Base-by-base conservation (phyloP, 164 flowering plant genomes). In the Malania oleifera region DNA sequence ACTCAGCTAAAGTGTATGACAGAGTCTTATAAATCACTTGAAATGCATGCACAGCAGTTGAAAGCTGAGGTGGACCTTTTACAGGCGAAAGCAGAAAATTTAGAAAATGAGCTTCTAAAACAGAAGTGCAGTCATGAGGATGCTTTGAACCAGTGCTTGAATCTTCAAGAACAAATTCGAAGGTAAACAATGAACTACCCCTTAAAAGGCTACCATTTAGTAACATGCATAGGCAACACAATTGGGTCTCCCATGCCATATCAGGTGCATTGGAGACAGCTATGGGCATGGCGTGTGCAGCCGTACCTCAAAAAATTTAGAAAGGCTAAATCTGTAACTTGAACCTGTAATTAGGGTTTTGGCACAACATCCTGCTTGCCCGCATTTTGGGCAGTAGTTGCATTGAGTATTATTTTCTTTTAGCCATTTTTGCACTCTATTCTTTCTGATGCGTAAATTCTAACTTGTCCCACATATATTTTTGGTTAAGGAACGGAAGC, bases 1-100 rank as follows among this genome's bases (percentile, higher is more conserved):
- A 49, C 53, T 9, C 53, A 49, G 29, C 29, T 49, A 18, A 49
- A 24, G 28, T 49, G 53, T 24, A 24, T 49, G 53, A 23, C 53
- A 24, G 53, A 49, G 53, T 24, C 53, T 6, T 49, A 49, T 15
- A 49, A 15, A 11, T 10, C 53, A 14, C 53, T 49, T 12, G 53
- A 49, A 27, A 14, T 27, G 28, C n/a, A 28, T 22, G 27, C 53
- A 14, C 17, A 49, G 53, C 17, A 49, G 29, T 11, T 49, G 15
- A 11, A 27, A 27, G 28, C 53, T 24, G 53, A 49, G 13, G 27
- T 49, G 18, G 5, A 24, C 15, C 15, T 24, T 49, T 28, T 49
- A 10, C 5, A 19, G 12, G 14, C 17, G 1, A 47, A 24, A 24
- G 24, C 27, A 24, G 51, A 8, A 8, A 24, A 47, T 24, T 20